A percentile compares a stretch with the other conserved stretches of the same genome.
Conservation (phyloP, 495 filamentous ascomycete species). For the Talaromyces proteolyticus region DNA sequence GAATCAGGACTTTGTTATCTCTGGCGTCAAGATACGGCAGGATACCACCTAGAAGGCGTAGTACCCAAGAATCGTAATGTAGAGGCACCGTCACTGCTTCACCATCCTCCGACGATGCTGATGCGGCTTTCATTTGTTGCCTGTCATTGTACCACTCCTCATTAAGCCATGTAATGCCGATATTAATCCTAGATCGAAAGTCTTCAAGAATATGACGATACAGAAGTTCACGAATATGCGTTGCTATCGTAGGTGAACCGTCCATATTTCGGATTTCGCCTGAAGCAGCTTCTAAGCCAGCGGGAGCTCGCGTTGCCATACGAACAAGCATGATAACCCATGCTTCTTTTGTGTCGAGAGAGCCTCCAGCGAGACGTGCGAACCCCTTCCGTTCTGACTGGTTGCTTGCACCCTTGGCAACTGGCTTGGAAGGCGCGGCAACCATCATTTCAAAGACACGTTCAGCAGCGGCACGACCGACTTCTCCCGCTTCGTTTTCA, state of each 20-base stretch:
- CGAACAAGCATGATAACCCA: slow-evolving; percentile 87
- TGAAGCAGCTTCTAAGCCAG: slow-evolving; percentile 51
- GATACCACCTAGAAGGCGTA: slow-evolving; percentile 80
- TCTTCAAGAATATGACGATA: slow-evolving; percentile 84
- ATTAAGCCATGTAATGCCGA: slow-evolving; percentile 85
- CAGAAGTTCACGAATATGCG: slow-evolving; percentile 71
- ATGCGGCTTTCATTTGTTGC: slow-evolving; percentile 45
- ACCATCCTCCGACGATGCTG: slow-evolving; percentile 29
- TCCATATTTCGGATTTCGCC: slow-evolving; percentile 18
- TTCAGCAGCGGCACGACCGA: slow-evolving; percentile 62
- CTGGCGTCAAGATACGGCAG: slow-evolving; percentile 77
- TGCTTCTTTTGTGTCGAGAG: slow-evolving; percentile 71
- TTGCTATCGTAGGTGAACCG: slow-evolving; percentile 36
- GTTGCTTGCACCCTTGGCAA: not conserved
- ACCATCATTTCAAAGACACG: slow-evolving; percentile 77
- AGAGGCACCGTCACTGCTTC: slow-evolving; percentile 29
- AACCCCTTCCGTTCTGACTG: slow-evolving; percentile 47
- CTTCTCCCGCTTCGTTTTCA: slow-evolving; percentile 57
- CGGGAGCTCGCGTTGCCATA: slow-evolving; percentile 73
- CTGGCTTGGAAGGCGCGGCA: slow-evolving; percentile 53
- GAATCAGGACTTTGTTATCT: slow-evolving; percentile 76
- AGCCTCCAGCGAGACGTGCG: slow-evolving; percentile 76
- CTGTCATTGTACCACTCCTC: slow-evolving; percentile 98
- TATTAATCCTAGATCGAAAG: slow-evolving; percentile 78
- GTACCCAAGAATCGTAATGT: slow-evolving; percentile 75